Evolutionary conservation across 2,329 filamentous ascomycete genomes (phyloP).

Genomic region (Fusarium liriodendri): DNA sequence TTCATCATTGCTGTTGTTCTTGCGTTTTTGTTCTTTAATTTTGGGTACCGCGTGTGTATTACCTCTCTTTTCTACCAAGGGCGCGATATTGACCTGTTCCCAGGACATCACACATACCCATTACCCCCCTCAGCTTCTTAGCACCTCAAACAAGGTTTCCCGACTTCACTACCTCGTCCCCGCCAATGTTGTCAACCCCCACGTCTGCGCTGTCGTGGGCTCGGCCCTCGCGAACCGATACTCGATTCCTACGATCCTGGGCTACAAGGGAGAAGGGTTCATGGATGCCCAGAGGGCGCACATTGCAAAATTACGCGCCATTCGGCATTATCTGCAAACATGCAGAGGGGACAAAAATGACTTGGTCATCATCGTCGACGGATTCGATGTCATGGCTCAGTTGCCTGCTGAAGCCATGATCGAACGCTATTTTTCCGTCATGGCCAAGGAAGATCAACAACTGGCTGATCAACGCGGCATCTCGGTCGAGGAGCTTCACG

Average conservation of each 20-base stretch:
- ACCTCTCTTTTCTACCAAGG: rapidly evolving
- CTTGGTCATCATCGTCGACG: conserved; percentile 38
- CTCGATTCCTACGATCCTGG: conserved; percentile 31
- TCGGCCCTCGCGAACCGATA: conserved; percentile 40
- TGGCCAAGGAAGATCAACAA: conserved; percentile 22
- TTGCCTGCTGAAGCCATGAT: conserved; percentile 38
- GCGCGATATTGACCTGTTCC: not conserved
- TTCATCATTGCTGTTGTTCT: conserved; percentile 5
- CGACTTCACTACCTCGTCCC: conserved; percentile 39
- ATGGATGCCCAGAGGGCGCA: conserved; percentile 31
- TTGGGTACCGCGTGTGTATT: not conserved
- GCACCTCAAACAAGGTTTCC: conserved; percentile 2
- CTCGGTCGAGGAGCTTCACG: conserved; percentile 27
- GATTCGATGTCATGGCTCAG: conserved; percentile 40
- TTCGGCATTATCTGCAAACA: conserved; percentile 28
- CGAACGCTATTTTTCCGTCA: conserved; percentile 35
- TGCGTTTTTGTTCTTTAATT: conserved; percentile 12
- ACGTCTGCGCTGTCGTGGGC: conserved; percentile 33
- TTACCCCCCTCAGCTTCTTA: conserved; percentile 2
- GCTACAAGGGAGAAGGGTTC: conserved; percentile 32
- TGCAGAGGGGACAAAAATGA: conserved; percentile 20
- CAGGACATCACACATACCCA: not conserved
- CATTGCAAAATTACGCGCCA: conserved; percentile 32
- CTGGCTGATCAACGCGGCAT: conserved; percentile 35
- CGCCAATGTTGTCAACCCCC: conserved; percentile 13